A percentile compares a stretch with the other conserved stretches of the same genome.
Evolutionary conservation across 345 rosid genomes (phyloP).

Genomic region (Passiflora organensis): DNA sequence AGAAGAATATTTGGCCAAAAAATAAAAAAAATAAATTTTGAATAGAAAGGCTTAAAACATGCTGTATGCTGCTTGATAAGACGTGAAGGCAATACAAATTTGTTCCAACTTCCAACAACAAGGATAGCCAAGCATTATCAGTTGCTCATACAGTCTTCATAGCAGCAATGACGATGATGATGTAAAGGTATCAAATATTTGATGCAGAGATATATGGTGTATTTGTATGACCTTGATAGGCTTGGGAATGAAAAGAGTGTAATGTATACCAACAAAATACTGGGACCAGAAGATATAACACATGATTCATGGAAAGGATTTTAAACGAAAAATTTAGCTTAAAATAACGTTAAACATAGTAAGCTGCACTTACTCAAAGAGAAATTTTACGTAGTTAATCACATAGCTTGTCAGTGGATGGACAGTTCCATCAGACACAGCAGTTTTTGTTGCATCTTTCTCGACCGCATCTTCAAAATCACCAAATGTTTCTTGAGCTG

Average conservation of each 20-base stretch:
- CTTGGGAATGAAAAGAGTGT: no score
- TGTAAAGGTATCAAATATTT: no score
- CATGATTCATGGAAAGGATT: no score
- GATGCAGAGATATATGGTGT: no score
- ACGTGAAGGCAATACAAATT: background rate
- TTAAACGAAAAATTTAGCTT: no score
- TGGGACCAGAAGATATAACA: background rate
- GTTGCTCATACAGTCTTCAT: background rate
- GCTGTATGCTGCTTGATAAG: background rate
- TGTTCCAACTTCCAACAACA: background rate
- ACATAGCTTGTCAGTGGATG: conserved; percentile 98
- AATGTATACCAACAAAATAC: background rate
- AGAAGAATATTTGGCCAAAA: conserved; percentile 2
- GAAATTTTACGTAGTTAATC: conserved; percentile 91
- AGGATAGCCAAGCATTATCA: no score
- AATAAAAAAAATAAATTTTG: background rate
- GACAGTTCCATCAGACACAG: conserved; percentile 90
- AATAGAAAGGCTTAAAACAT: background rate
- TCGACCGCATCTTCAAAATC: conserved; percentile 99
- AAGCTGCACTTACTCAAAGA: conserved; percentile 77
- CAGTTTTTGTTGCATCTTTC: conserved; percentile 93
- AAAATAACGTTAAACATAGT: background rate
- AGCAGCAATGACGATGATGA: no score
- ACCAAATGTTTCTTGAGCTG: conserved; percentile 94
- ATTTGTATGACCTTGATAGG: no score